Base-by-base conservation (phyloP, 208 protist genomes). In the Leishmania arabica region DNA sequence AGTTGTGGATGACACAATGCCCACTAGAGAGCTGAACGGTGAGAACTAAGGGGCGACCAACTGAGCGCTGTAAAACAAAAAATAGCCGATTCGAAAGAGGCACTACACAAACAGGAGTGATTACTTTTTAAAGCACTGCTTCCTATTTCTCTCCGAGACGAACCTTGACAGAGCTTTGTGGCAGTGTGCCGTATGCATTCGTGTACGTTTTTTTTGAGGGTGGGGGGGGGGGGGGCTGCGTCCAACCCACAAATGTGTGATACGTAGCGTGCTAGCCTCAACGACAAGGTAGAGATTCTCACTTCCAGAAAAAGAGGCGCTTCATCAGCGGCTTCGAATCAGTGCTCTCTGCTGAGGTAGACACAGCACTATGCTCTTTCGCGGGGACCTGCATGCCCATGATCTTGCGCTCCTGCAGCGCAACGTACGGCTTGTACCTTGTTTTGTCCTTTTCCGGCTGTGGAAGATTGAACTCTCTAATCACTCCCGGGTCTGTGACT, bases 281-380 rank as follows among this genome's bases (percentile, higher is more conserved):
- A 68, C 40, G 65, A n/a, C 56, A 72, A 45, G 31, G 68, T n/a
- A n/a, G 21, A 49, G 8, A 65, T 17, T 11, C 15, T 89, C 85
- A 97, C 80, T 95, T 84, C 95, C 95, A 97, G 74, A 97, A 97
- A 78, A 97, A 97, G 62, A 97, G 85, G 6, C 93, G 82, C 82
- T 95, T 97, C 84, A 95, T 90, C 78, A 97, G 82, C 3, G 95
- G 95, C 81, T 97, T 97, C 2, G 81, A 54, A 47, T 87, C 78
- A 21, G 73, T 53, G 9, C 88, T 73, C 66, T 79, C 82, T 3
- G 49, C 68, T 13, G 75, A 24, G 3, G 79, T 19, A 42, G 72
- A 47, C 62, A 71, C 31, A 21, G 40, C 74, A 24, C 49, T 45
- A 24, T 85, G 2, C 45, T 78, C 69, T 45, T 82, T 87, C 74